These are phyloP conservation scores for Rhizoclosmatium sp. DNA, from an alignment of 192 early-diverging fungal species.

Conservation along the genomic window DNA sequence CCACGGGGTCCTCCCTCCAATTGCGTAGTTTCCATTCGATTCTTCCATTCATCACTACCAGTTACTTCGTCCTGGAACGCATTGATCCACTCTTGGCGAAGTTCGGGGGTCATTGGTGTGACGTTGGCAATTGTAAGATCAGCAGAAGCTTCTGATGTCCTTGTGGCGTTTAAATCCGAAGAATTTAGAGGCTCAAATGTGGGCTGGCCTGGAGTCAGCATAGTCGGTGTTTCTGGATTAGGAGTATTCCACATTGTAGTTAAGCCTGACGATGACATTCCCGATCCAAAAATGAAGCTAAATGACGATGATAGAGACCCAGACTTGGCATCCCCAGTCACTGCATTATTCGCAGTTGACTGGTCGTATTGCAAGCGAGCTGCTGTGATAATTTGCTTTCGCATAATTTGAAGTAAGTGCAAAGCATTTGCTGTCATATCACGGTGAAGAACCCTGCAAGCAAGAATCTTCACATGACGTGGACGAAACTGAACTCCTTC, in stretches of 20 bases:
- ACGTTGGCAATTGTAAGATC: not conserved
- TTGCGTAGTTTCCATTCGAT: constrained; percentile 56
- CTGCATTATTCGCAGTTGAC: not conserved
- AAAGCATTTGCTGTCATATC: constrained; percentile 63
- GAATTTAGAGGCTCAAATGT: constrained; percentile 6
- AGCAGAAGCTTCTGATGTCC: not conserved
- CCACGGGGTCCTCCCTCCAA: constrained; percentile 58
- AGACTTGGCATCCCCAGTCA: not conserved
- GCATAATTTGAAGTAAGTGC: constrained; percentile 47
- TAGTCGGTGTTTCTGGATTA: not conserved
- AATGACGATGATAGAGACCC: not conserved
- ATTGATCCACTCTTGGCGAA: constrained; percentile 32
- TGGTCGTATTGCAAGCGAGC: not conserved
- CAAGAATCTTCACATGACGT: constrained; percentile 62
- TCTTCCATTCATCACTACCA: constrained; percentile 53
- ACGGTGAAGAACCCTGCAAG: constrained; percentile 59
- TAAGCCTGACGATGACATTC: constrained; percentile 15
- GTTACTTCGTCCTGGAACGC: constrained; percentile 46
- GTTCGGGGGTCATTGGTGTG: not conserved
- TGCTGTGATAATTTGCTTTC: constrained; percentile 41
- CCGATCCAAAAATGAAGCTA: constrained; percentile 18
- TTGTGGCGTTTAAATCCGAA: not conserved
- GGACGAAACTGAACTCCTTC: constrained; percentile 57
- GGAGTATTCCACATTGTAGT: not conserved
- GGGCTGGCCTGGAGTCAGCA: constrained; percentile 3